Evolutionary conservation across 2,329 filamentous ascomycete species (phyloP).

Genomic region (Paracamarosporium sp.): DNA sequence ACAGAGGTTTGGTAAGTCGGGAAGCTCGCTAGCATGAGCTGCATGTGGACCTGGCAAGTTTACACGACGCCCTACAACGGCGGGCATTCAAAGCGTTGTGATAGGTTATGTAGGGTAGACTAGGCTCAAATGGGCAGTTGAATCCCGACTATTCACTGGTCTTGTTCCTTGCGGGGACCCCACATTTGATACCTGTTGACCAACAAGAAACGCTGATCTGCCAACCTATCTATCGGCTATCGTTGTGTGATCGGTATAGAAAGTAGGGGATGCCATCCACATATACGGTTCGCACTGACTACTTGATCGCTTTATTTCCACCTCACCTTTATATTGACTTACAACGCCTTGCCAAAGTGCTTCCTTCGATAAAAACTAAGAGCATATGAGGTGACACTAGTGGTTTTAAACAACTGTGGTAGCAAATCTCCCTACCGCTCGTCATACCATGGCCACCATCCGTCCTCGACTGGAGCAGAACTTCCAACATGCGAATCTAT

Average conservation of each 20-base stretch:
- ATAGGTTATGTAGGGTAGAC: constrained; percentile 3
- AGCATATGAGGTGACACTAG: background rate
- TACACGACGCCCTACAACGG: background rate
- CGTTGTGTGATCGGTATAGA: background rate
- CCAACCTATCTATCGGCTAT: background rate
- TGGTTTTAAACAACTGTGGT: background rate
- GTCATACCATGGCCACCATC: constrained; percentile 13
- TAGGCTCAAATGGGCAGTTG: constrained; percentile 4
- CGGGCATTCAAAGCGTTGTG: background rate
- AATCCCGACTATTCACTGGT: constrained; percentile 4
- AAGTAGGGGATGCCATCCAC: background rate
- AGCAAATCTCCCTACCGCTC: background rate
- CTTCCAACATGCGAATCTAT: constrained; percentile 25
- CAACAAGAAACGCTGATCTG: background rate
- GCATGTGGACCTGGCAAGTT: background rate
- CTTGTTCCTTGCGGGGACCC: constrained; percentile 5
- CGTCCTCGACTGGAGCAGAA: constrained; percentile 18
- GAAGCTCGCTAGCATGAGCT: constrained; percentile 8
- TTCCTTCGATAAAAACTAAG: background rate
- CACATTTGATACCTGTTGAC: constrained; percentile 5
- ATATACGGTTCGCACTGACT: no score
- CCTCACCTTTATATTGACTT: background rate
- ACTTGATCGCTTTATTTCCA: background rate
- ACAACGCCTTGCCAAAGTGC: background rate
- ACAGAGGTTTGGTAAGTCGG: background rate